Evolutionary conservation across 805 yeast genomes (phyloP).

Genomic region (Metschnikowia dekortorum): DNA sequence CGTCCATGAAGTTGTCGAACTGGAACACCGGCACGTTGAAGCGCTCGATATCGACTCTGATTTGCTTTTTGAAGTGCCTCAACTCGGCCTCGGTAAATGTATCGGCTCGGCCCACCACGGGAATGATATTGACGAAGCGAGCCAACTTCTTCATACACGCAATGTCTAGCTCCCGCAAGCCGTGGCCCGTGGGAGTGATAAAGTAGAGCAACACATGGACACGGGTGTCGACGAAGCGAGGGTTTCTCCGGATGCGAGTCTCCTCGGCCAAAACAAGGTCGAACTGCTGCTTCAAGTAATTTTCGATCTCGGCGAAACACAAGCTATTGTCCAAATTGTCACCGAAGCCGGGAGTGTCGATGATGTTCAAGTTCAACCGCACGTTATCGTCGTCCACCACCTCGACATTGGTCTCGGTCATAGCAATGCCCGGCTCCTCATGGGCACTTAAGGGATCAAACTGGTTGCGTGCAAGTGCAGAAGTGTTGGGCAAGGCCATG

Average conservation of each 20-base stretch:
- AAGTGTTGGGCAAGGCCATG: slow-evolving; percentile 50
- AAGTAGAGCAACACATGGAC: slow-evolving; percentile 78
- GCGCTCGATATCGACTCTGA: slow-evolving; percentile 59
- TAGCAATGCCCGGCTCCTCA: slow-evolving; percentile 71
- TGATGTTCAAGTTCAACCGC: slow-evolving; percentile 52
- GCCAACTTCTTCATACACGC: slow-evolving; percentile 66
- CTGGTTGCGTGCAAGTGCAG: slow-evolving; percentile 49
- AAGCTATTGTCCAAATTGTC: slow-evolving; percentile 67
- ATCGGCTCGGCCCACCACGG: slow-evolving; percentile 80
- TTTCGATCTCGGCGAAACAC: slow-evolving; percentile 62
- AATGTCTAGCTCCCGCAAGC: slow-evolving; percentile 71
- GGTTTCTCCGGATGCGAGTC: slow-evolving; percentile 80
- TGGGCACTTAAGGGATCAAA: slow-evolving; percentile 60
- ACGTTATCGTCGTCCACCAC: slow-evolving; percentile 56
- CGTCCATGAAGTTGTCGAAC: slow-evolving; percentile 49
- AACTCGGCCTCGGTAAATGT: slow-evolving; percentile 67
- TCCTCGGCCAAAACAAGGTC: slow-evolving; percentile 81
- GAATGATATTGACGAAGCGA: slow-evolving; percentile 73
- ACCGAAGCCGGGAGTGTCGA: slow-evolving; percentile 76
- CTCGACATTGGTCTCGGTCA: slow-evolving; percentile 62
- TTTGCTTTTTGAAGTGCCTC: slow-evolving; percentile 52
- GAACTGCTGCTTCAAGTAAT: slow-evolving; percentile 70
- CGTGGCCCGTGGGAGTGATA: slow-evolving; percentile 76
- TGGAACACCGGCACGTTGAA: slow-evolving; percentile 73
- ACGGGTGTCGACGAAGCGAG: slow-evolving; percentile 71